Evolutionary conservation across 331 rosid genomes (phyloP), one percentile per base, ranked within the genome.

Genomic region (Telfairia occidentalis): DNA sequence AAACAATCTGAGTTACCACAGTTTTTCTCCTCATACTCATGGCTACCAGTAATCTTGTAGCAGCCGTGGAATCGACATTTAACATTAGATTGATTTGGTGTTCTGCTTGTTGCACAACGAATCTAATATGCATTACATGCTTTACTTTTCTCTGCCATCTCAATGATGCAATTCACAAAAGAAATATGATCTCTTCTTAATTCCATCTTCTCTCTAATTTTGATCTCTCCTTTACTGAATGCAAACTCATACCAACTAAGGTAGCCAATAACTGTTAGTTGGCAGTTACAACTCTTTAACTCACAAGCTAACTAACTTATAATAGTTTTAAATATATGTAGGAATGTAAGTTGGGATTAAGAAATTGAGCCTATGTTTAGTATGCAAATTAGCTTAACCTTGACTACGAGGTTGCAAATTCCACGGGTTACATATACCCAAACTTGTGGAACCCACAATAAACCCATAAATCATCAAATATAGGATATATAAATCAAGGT

Each of bases 1-100:
- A 78, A 58, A 21, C 38, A 65, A 69, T 86, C 71, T 42, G 72
- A 13, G 46, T 19, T 11, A 18, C 46, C 81, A 23, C 15, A 3
- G 50, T 63, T 26, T 34, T n/a, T 35, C 48, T 34, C 16, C 59
- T 54, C 16, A 4, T 35, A 35, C 5, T 63, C 12, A 28, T 29
- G 35, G n/a, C 38, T 59, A 26, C 40, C 10, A 12, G 37, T 65
- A 32, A 18, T 61, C 45, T 18, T 61, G 70, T 61, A 61, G 35
- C 42, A 18, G 70, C 70, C 70, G 1, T 58, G 34, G 38, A 19
- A 28, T 29, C 38, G 28, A 38, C 65, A 58, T 63, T 11, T 63
- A 63, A 35, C 13, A 19, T 29, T 28, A 59, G 66, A 29, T 63
- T 63, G 26, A n/a, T 29, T 34, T 65, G 10, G 72, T 11, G 26